Evolutionary conservation across 495 filamentous ascomycete genomes (phyloP).

Genomic region (Penicillium waksmanii): DNA sequence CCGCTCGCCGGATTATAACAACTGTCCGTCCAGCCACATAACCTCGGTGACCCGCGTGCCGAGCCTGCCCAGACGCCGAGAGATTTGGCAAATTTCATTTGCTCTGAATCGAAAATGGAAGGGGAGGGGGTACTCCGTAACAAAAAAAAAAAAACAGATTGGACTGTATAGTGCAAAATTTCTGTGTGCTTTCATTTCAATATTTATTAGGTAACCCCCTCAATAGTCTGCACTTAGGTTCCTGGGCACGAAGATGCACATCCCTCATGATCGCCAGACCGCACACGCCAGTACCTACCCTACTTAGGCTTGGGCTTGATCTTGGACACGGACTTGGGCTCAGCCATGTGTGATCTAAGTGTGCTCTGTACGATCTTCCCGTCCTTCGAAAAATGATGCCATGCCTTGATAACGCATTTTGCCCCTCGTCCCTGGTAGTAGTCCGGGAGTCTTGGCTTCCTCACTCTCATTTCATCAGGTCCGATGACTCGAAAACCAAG

Average conservation of each 20-base stretch:
- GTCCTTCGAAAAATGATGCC: not conserved
- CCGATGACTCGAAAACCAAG: not conserved
- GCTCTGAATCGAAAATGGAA: not conserved
- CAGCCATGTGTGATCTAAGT: not conserved
- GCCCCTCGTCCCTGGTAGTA: not conserved
- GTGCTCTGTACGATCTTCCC: not conserved
- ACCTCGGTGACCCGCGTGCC: conserved; percentile 15
- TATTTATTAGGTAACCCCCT: conserved; percentile 29
- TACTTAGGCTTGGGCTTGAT: not conserved
- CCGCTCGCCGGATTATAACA: not conserved
- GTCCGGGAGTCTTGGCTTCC: not conserved
- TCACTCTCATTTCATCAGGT: not conserved
- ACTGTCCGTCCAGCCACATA: conserved; percentile 1
- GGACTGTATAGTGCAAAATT: conserved; percentile 1
- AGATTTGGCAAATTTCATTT: conserved; percentile 37
- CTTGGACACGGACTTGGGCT: not conserved
- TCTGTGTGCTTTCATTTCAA: conserved; percentile 19
- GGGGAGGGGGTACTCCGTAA: not conserved
- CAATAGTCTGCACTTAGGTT: conserved; percentile 6
- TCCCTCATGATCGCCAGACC: conserved; percentile 4
- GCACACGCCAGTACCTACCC: conserved; percentile 2
- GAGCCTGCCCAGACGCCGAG: conserved; percentile 40
- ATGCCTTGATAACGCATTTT: not conserved
- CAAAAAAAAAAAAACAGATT: conserved; percentile 10
- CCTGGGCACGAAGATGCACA: conserved; percentile 4